phyloP scores from a whole-genome alignment of 495 filamentous ascomycete species.

The Podospora appendiculata region DNA sequence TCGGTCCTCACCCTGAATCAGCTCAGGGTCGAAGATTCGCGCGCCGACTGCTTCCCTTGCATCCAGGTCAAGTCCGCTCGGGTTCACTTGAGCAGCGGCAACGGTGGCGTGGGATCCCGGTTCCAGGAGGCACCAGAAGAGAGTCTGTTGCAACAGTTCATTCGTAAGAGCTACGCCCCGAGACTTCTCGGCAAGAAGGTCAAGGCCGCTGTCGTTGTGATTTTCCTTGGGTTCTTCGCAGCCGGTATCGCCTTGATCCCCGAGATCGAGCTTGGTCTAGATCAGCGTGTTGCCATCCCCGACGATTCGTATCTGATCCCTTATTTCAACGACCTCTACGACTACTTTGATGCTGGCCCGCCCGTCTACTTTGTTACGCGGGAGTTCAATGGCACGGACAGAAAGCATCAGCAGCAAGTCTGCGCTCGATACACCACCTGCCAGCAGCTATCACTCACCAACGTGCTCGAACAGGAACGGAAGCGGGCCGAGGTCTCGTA shows the following conservation, averaged over 20 bases:
- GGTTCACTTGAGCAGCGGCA: conserved; percentile 35
- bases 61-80: conserved; percentile 61
- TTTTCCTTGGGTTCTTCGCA: conserved; percentile 85
- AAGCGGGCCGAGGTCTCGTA: conserved; percentile 87
- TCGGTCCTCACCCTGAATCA: conserved; percentile 89
- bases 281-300: conserved; percentile 90
- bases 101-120: conserved; percentile 24
- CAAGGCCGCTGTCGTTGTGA: conserved; percentile 63
- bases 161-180: conserved; percentile 83
- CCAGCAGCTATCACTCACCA: conserved; percentile 71
- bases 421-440: conserved; percentile 91
- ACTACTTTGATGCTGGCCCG: conserved; percentile 84
- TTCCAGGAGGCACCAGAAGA: conserved; percentile 70
- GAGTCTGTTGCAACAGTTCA: conserved; percentile 70
- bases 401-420: conserved; percentile 69
- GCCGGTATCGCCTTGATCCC: conserved; percentile 78
- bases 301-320: conserved; percentile 86
- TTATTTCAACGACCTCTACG: conserved; percentile 92
- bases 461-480: conserved; percentile 84
- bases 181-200: conserved; percentile 66
- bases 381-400: conserved; percentile 66
- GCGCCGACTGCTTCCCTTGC: conserved; percentile 93
- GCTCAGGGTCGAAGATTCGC: conserved; percentile 69
- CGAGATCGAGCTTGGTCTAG: conserved; percentile 75
- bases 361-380: conserved; percentile 94